Evolutionary conservation across 495 filamentous ascomycete species (phyloP).

Genomic region (Glonium stellatum): DNA sequence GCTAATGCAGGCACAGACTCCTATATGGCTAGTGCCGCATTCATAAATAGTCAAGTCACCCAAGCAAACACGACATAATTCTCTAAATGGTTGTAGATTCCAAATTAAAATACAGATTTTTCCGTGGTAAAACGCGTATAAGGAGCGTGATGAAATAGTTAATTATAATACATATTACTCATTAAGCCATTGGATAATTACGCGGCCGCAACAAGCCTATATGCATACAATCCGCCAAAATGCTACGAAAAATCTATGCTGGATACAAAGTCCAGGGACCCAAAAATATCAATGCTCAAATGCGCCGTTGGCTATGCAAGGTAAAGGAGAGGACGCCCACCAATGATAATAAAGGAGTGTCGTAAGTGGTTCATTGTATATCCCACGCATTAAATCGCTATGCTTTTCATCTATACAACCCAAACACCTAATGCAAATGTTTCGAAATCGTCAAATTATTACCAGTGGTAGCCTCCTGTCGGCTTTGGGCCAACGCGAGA

Average conservation of each 20-base stretch:
- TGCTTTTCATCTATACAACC: not conserved
- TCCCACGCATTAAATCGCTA: not conserved
- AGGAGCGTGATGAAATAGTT: too few species aligned
- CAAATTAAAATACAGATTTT: too few species aligned
- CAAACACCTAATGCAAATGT: not conserved
- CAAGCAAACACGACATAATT: too few species aligned
- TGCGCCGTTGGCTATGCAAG: not conserved
- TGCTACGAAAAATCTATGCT: not conserved
- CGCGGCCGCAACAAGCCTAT: too few species aligned
- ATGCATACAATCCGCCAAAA: not conserved
- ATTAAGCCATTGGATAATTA: too few species aligned
- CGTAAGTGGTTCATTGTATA: not conserved
- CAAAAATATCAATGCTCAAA: not conserved
- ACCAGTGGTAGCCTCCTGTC: not conserved
- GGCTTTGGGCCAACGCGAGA: constrained; percentile 1
- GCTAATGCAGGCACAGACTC: too few species aligned
- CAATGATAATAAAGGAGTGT: not conserved
- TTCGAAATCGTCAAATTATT: not conserved
- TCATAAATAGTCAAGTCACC: too few species aligned
- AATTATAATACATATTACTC: too few species aligned
- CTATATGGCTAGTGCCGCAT: too few species aligned
- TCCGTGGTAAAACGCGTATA: too few species aligned
- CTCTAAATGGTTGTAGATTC: too few species aligned
- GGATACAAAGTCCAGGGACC: not conserved
- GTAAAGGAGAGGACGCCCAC: not conserved